phyloP scores from a whole-genome alignment of 2,329 filamentous ascomycete species.

The Magnaporthiopsis rhizophila region DNA sequence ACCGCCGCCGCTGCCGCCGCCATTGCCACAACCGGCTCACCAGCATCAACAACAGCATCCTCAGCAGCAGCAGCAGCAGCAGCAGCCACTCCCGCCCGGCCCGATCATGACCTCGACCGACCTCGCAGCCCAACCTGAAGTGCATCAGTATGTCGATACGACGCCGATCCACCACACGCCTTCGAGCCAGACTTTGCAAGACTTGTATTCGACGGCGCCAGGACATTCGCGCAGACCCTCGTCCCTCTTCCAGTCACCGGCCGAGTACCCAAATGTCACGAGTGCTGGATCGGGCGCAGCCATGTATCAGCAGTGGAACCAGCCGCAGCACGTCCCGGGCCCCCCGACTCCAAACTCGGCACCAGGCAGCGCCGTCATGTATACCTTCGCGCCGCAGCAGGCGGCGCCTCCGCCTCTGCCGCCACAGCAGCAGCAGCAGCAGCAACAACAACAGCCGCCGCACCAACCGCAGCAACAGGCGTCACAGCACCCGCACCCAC shows the following conservation, averaged over 20 bases:
- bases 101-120: not conserved
- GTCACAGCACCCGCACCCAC: not conserved
- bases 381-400: constrained; percentile 29
- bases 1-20: too few species aligned
- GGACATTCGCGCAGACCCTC: constrained; percentile 35
- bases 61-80: not conserved
- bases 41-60: not conserved
- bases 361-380: constrained; percentile 33
- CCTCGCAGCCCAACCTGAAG: not conserved
- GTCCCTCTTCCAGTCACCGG: constrained; percentile 32
- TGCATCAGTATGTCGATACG: not conserved
- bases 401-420: not conserved
- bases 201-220: constrained; percentile 22
- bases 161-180: constrained; percentile 19
- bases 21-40: not conserved
- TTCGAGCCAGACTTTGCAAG: constrained; percentile 31
- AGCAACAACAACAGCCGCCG: constrained; percentile 10
- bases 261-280: constrained; percentile 33
- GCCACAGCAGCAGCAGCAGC: constrained; percentile 24
- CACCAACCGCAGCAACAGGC: constrained; percentile 10
- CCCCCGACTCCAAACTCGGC: constrained; percentile 16
- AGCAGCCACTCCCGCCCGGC: not conserved
- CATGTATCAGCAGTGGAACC: constrained; percentile 30
- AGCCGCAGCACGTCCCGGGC: not conserved
- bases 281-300: constrained; percentile 13